A percentile compares a stretch with the other conserved stretches of the same genome.
Conservation (phyloP, 2,329 filamentous ascomycete species). For the Aspergillus caelatus region DNA sequence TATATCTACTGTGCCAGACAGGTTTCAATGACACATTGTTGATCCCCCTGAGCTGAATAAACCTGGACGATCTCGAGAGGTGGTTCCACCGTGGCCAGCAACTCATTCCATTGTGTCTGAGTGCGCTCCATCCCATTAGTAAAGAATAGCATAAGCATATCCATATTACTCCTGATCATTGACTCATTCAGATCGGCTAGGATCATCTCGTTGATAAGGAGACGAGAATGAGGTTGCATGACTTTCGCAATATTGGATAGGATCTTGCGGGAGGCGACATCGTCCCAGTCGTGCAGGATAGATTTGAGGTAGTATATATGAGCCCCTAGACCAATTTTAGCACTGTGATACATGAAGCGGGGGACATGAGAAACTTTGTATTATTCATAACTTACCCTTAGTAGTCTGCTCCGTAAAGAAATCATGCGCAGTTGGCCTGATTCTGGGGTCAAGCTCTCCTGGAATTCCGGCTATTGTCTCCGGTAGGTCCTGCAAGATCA, state of each 20-base stretch:
- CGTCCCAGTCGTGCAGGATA: too few relatives aligned
- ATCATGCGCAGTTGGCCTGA: too few relatives aligned
- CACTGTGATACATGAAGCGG: accelerated
- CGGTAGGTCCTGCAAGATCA: too few relatives aligned
- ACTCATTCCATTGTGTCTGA: background rate
- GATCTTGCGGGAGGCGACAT: too few relatives aligned
- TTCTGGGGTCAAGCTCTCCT: too few relatives aligned
- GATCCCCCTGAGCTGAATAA: slow-evolving; percentile 1
- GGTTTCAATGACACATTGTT: slow-evolving; percentile 1
- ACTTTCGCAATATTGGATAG: too few relatives aligned
- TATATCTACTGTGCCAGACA: background rate
- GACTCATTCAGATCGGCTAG: background rate
- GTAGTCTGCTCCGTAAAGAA: too few relatives aligned
- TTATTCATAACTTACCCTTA: too few relatives aligned
- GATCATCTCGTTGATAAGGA: slow-evolving; percentile 5
- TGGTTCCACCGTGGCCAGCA: slow-evolving; percentile 3
- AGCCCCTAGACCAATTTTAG: too few relatives aligned
- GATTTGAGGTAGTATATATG: too few relatives aligned
- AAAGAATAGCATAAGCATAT: slow-evolving; percentile 1
- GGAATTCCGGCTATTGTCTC: too few relatives aligned
- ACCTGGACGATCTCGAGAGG: background rate
- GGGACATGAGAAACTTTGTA: accelerated
- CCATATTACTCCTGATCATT: background rate
- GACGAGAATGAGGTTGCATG: background rate
- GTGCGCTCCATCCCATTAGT: slow-evolving; percentile 4